Evolutionary conservation across 2,329 filamentous ascomycete species (phyloP).

Genomic region (Aspergillus tamarii): DNA sequence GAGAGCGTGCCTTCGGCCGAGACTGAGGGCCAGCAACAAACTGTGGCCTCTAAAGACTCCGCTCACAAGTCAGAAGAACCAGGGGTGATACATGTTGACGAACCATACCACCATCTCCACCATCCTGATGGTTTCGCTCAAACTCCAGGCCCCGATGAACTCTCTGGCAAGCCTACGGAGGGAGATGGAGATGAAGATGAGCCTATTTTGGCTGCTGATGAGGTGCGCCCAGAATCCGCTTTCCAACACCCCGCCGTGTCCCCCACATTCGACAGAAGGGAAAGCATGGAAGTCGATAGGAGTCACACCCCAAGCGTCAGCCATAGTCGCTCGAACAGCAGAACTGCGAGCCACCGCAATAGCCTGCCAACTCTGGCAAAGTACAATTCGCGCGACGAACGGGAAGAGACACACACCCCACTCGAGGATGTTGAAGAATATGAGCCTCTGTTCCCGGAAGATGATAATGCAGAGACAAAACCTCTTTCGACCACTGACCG

Average conservation of each 20-base stretch:
- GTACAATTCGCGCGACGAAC: constrained; percentile 58
- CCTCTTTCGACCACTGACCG: constrained; percentile 57
- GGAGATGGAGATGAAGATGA: constrained; percentile 64
- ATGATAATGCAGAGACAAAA: constrained; percentile 65
- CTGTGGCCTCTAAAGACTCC: constrained; percentile 5
- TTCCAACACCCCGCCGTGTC: constrained; percentile 79
- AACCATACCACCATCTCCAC: constrained; percentile 53
- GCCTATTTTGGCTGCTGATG: constrained; percentile 87
- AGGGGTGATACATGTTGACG: constrained; percentile 75
- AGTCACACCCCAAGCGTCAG: constrained; percentile 59
- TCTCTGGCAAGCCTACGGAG: constrained; percentile 47
- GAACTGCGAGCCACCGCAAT: constrained; percentile 66
- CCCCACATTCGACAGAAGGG: constrained; percentile 68
- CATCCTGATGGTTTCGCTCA: constrained; percentile 54
- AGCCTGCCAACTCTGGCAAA: constrained; percentile 56
- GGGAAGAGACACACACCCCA: constrained; percentile 63
- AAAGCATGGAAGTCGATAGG: constrained; percentile 58
- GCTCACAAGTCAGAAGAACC: constrained; percentile 22
- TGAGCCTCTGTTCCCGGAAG: constrained; percentile 85
- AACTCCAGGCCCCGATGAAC: constrained; percentile 55
- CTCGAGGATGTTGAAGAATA: constrained; percentile 91
- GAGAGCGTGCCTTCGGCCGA: constrained; percentile 54
- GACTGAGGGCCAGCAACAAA: constrained; percentile 37
- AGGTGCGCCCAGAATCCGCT: constrained; percentile 71
- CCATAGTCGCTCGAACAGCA: constrained; percentile 66